Evolutionary conservation across 129 eudicot genomes (phyloP).

Genomic region (Kitagawia praeruptora): DNA sequence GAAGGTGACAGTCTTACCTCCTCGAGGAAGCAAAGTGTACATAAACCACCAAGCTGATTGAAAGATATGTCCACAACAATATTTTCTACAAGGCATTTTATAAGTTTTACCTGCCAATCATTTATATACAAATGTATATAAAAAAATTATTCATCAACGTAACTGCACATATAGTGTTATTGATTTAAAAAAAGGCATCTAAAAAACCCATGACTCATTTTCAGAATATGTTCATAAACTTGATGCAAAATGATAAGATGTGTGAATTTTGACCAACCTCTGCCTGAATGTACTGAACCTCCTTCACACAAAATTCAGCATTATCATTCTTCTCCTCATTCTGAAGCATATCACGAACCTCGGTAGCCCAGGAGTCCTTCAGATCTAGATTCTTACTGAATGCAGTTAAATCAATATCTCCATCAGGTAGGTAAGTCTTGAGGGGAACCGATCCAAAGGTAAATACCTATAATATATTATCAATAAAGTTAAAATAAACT

Average conservation of each 20-base stretch:
- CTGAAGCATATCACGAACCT: conserved; percentile 16
- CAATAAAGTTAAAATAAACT: neutral
- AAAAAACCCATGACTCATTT: neutral
- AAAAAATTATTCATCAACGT: neutral
- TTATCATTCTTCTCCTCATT: conserved; percentile 19
- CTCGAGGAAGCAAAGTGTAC: conserved; percentile 34
- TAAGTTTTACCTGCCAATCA: conserved; percentile 26
- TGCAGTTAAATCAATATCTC: conserved; percentile 29
- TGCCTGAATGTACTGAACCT: conserved; percentile 29
- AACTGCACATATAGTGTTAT: neutral
- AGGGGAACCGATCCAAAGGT: conserved; percentile 29
- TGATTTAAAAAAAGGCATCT: neutral
- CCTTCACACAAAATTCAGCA: conserved; percentile 25
- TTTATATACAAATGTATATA: neutral
- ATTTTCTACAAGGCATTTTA: conserved; percentile 28
- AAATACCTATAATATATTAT: conserved; percentile 15
- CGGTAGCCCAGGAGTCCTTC: conserved; percentile 18
- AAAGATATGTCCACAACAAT: conserved; percentile 34
- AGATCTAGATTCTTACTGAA: conserved; percentile 11
- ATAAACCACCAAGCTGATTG: conserved; percentile 30
- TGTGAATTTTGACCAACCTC: conserved; percentile 16
- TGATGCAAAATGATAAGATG: neutral
- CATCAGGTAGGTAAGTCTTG: conserved; percentile 29
- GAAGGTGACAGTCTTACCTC: conserved; percentile 12
- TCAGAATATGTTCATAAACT: neutral